phyloP scores from a whole-genome alignment of 2,329 filamentous ascomycete species.

The Beauveria varroae region DNA sequence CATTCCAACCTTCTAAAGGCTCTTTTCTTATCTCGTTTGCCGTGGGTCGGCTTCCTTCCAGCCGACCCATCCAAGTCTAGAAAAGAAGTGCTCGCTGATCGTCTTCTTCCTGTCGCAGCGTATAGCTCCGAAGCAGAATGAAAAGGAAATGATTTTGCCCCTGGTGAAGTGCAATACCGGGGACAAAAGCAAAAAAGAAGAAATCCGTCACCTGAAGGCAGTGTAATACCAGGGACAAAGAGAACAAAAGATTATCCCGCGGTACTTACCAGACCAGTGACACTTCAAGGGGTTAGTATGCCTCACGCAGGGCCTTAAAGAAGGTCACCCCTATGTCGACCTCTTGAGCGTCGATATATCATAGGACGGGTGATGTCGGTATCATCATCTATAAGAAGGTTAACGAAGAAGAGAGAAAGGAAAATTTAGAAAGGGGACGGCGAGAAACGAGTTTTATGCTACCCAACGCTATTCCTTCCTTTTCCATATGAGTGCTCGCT shows the following conservation, averaged over 20 bases:
- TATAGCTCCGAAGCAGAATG: neutral
- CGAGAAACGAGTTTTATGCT: too few species aligned
- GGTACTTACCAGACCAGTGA: neutral
- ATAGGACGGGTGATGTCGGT: too few species aligned
- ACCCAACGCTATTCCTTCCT: too few species aligned
- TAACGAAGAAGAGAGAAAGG: too few species aligned
- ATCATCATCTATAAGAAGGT: too few species aligned
- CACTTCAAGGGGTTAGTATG: neutral
- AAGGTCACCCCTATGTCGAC: neutral
- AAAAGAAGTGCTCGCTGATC: neutral
- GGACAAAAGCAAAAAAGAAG: neutral
- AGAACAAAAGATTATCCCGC: neutral
- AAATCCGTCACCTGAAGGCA: neutral
- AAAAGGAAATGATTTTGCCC: too few species aligned
- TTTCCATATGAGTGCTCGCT: too few species aligned
- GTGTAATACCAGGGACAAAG: neutral
- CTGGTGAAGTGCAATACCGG: too few species aligned
- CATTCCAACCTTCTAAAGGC: neutral
- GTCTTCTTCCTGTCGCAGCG: neutral
- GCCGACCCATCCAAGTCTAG: neutral
- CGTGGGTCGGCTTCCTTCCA: neutral
- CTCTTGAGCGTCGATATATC: neutral
- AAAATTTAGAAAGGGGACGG: too few species aligned
- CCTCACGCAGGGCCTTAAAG: neutral
- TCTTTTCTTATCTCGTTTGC: neutral